Evolutionary conservation across 2,329 filamentous ascomycete genomes (phyloP), one percentile per base, ranked within the genome.

Genomic region (Sporothrix brunneoviolacea): DNA sequence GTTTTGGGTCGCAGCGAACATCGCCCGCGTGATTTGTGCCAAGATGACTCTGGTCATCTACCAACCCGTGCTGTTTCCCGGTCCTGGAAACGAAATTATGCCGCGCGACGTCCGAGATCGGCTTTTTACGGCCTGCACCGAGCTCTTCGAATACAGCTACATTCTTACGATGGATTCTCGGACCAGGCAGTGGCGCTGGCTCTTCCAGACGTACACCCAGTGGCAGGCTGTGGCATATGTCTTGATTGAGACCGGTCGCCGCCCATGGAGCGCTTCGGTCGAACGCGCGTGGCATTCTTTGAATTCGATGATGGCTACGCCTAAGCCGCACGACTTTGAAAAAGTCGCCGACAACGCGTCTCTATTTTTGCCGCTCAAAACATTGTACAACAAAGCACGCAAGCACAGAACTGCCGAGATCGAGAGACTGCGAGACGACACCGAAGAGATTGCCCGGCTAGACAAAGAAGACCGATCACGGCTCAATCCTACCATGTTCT

Each of bases 181-280:
- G 15, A 71, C 69, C 48, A 69, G 69, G 9, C 72, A 73, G 41
- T 80, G 75, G 72, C 73, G 75, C 16, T 82, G 79, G 79, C 64
- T 79, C 6, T 80, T 77, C 60, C 74, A 79, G 57, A 78, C 75
- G 0, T 80, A 79, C 59, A 77, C 73, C 0, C 76, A 80, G 53
- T 82, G 77, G 76, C 71, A 80, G 55, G 75, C 78, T 4, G 70
- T 80, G 4, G 75, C 77, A 0, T 82, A 77, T 55, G 65, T 80
- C 1, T 57, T 82, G 24, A 68, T 80, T 12, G 75, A 80, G 57
- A 63, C 73, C 1, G 70, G 68, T 13, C 70, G 69, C 3, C 65
- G 70, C 0, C 65, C 68, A 2, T 75, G 72, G 62, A 59, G 57
- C 39, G 52, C 62, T 6, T 57, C 56, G 28, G 58, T 60, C 39